Base-by-base conservation (phyloP, 1,284 basidiomycete genomes). In the Tranzscheliella williamsii region DNA sequence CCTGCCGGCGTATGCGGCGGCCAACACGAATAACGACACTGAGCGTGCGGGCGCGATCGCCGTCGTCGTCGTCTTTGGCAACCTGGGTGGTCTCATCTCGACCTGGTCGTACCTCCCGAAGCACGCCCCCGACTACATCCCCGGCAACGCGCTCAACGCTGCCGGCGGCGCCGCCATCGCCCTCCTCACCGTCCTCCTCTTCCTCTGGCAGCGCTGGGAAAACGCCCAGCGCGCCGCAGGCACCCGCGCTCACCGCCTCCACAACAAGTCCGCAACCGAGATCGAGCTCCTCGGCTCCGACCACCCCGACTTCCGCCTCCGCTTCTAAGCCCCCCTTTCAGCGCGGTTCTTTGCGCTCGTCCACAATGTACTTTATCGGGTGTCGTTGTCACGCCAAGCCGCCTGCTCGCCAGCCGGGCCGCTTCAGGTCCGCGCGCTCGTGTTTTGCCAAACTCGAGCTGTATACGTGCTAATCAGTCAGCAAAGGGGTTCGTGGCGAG, bases 21-120 rank as follows among this genome's bases (percentile, higher is more conserved):
- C 69, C 26, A 78, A 78, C 47, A 48, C 62, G 12, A 73, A 73
- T 32, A 62, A 66, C 23, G 76, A 78, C 47, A 61, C 71, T 15
- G 61, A 62, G 9, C 38, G 74, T 3, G 62, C 73, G 0, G 61
- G 62, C 15, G 71, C 72, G 5, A 70, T 78, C 22, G 75, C 68
- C 0, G 48, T 57, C 7, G 66, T 58, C 15, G 73, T 78, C 15
- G 54, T 75, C 40, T 40, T 61, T 13, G 76, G 76, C 20, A 78
- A 78, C 46, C 22, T 68, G 15, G 76, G 76, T 2, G 76, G 74
- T 1, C 35, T 78, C 1, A 62, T 75, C 24, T 56, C 64, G 2
- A 71, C 68, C 9, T 78, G 76, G 75, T 64, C 46, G 4, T 71
- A 63, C 50, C 50, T 70, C 5, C 50, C 54, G 13, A 48, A 44